A percentile compares a stretch with the other conserved stretches of the same genome.
Evolutionary conservation across 2,329 filamentous ascomycete genomes (phyloP).

Genomic region (Bipolaris bicolor): DNA sequence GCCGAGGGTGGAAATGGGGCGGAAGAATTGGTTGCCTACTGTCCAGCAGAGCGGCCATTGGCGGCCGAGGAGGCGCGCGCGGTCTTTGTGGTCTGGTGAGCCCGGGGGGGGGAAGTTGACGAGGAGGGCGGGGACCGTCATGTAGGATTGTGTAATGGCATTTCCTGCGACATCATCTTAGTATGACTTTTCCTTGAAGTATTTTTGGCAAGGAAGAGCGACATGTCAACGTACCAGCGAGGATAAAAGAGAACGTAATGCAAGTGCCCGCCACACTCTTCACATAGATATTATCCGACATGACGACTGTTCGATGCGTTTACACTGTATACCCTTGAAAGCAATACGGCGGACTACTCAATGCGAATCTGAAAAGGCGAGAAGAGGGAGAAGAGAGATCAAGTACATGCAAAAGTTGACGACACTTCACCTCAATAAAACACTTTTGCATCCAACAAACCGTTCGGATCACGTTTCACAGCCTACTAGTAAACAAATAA

Average conservation of each 20-base stretch:
- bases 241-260: constrained; percentile 57
- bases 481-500: background rate
- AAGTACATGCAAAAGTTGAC: no score
- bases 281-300: constrained; percentile 43
- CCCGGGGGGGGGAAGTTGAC: constrained; percentile 54
- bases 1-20: constrained; percentile 58
- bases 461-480: background rate
- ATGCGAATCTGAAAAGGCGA: constrained; percentile 1
- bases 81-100: constrained; percentile 50
- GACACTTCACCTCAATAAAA: no score
- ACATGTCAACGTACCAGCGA: constrained; percentile 49
- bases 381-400: background rate
- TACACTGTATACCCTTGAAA: no score
- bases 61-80: constrained; percentile 54
- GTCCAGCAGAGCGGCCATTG: constrained; percentile 60
- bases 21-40: constrained; percentile 60
- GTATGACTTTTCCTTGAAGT: background rate
- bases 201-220: no score
- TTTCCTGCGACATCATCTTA: constrained; percentile 49
- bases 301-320: no score
- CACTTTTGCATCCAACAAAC: no score
- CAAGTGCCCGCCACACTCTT: constrained; percentile 54
- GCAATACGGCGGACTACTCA: no score
- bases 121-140: constrained; percentile 58
- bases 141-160: constrained; percentile 60